Conservation (phyloP, 352 stramenopile genomes). For the Phytophthora lateralis region DNA sequence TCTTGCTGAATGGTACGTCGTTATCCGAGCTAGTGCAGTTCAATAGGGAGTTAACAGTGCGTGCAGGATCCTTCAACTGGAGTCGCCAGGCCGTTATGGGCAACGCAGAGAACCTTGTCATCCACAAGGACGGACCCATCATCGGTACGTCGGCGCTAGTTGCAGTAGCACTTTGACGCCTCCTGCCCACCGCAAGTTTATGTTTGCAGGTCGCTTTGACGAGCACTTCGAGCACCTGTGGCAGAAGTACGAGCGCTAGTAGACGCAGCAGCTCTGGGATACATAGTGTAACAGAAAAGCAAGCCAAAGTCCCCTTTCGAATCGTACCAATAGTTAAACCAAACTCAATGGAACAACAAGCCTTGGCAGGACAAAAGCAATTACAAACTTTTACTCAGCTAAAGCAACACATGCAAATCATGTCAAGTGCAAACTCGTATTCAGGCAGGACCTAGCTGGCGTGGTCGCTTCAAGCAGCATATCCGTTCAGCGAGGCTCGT, state of each 20-base stretch:
- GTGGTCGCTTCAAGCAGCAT: too few species aligned
- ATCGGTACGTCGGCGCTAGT: slow-evolving; percentile 35
- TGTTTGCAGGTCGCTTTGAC: slow-evolving; percentile 48
- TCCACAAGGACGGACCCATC: slow-evolving; percentile 56
- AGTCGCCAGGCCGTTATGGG: slow-evolving; percentile 68
- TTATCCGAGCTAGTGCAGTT: neutral
- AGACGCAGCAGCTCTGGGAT: too few species aligned
- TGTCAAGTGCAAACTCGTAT: too few species aligned
- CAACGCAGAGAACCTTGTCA: slow-evolving; percentile 71
- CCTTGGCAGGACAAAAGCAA: too few species aligned
- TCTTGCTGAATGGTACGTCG: slow-evolving; percentile 59
- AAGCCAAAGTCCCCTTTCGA: too few species aligned
- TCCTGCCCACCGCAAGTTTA: slow-evolving; percentile 6
- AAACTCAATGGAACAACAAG: too few species aligned
- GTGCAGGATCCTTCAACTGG: slow-evolving; percentile 73
- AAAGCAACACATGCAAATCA: too few species aligned
- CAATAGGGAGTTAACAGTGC: too few species aligned
- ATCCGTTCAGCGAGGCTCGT: neutral
- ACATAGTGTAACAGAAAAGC: too few species aligned
- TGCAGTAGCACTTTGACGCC: neutral
- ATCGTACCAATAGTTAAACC: too few species aligned
- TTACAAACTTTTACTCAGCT: too few species aligned
- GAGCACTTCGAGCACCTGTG: slow-evolving; percentile 71
- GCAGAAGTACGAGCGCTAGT: slow-evolving; percentile 53
- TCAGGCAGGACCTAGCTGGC: too few species aligned